A percentile compares a stretch with the other conserved stretches of the same genome.
phyloP scores from a whole-genome alignment of 106 monocot genomes.

The Hemerocallis citrina region DNA sequence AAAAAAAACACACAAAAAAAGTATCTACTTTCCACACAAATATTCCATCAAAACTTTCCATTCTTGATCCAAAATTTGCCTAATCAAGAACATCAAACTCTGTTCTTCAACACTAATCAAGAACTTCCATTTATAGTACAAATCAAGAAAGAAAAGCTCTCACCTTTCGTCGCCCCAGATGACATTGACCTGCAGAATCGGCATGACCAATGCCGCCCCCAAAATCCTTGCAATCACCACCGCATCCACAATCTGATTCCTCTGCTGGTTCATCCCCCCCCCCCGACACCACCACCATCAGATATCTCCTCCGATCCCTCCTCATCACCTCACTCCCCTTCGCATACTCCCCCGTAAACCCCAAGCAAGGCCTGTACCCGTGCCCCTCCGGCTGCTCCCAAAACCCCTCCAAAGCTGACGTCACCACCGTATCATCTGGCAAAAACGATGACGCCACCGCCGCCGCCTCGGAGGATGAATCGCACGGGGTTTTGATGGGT shows the following conservation, averaged over 20 bases:
- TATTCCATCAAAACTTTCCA: too few relatives aligned
- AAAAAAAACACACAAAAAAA: too few relatives aligned
- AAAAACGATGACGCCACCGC: too few relatives aligned
- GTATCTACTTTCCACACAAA: too few relatives aligned
- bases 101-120: too few relatives aligned
- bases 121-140: too few relatives aligned
- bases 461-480: too few relatives aligned
- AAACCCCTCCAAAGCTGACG: conserved; percentile 55
- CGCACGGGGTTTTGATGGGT: too few relatives aligned
- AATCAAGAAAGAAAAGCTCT: not conserved
- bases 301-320: conserved; percentile 45
- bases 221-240: conserved; percentile 88
- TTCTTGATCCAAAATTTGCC: too few relatives aligned
- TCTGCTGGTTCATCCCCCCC: conserved; percentile 91
- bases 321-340: conserved; percentile 10
- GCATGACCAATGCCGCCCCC: conserved; percentile 78
- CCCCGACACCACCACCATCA: conserved; percentile 82
- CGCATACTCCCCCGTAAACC: conserved; percentile 46
- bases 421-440: too few relatives aligned
- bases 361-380: conserved; percentile 62
- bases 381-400: conserved; percentile 85
- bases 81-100: too few relatives aligned
- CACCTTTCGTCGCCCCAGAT: conserved; percentile 95
- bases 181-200: conserved; percentile 80
- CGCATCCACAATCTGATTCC: conserved; percentile 89